Evolutionary conservation across 1,284 basidiomycete genomes (phyloP), one percentile per base, ranked within the genome.

Genomic region (Tylopilus sp.): DNA sequence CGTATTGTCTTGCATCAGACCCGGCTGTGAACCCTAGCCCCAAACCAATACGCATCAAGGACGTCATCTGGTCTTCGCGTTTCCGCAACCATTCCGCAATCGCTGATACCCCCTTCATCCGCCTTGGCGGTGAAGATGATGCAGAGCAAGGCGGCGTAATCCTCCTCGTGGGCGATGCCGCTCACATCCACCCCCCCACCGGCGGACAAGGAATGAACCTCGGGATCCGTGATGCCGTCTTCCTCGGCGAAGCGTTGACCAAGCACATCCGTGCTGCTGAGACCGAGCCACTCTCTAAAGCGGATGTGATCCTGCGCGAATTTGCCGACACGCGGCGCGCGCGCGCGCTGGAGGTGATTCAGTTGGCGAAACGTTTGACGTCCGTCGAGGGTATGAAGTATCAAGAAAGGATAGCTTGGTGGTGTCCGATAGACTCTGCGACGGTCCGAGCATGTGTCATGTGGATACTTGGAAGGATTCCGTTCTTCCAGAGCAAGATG

Each of bases 171-270:
- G 74, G 74, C 0, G 74, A 76, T 47, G 73, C 74, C 2, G 74
- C 72, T 28, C 73, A 75, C 51, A 68, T 73, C 18, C 73, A 75
- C 44, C 67, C 71, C 0, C 74, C 74, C 2, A 65, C 61, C 4
- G 74, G 74, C n/a, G 74, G 72, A 3, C 73, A 75, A 51, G 74
- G 74, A 18, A 72, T 76, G 73, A 75, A 75, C 49, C 71, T 75
- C 25, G 73, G 74, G 10, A 51, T 75, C 11, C 67, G 74, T 15
- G 74, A 75, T 48, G 71, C 67, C 1, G 48, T 72, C 12, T 63
- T 61, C 30, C 60, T 73, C 2, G 74, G 55, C 3, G 56, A 57
- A 16, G 59, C 31, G 1, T 21, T 44, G 21, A 35, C 33, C 66
- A 51, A 60, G 8, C 54, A 64, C 38, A 46, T 64, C 2, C 51